These are phyloP conservation scores for Trichocomaceae sp. DNA, from an alignment of 2,329 filamentous ascomycete species.

Conservation along the genomic window DNA sequence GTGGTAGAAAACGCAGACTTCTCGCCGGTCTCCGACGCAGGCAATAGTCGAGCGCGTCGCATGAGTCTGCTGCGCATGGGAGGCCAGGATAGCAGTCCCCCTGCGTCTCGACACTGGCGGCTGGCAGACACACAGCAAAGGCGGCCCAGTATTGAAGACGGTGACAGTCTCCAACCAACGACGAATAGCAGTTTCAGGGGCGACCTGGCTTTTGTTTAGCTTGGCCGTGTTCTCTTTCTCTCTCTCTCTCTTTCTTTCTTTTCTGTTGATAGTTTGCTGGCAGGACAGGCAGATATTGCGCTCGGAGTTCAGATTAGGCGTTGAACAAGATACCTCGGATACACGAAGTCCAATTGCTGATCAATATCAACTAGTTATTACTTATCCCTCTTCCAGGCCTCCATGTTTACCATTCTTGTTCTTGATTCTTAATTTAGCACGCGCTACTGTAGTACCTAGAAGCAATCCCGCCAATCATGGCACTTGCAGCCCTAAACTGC, in stretches of 20 bases:
- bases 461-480: neutral
- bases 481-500: neutral
- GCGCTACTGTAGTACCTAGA: neutral
- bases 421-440: neutral
- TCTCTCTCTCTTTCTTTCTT: neutral
- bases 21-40: conserved; percentile 1
- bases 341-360: neutral
- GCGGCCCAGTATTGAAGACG: conserved; percentile 17
- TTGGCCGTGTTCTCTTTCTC: neutral
- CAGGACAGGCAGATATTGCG: neutral
- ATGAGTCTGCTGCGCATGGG: conserved; percentile 19
- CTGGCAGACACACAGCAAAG: conserved; percentile 16
- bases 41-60: conserved; percentile 14
- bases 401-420: too few species aligned
- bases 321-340: conserved; percentile 9
- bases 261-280: neutral
- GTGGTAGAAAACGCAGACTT: neutral
- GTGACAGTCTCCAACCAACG: conserved; percentile 16
- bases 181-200: conserved; percentile 22
- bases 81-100: conserved; percentile 16
- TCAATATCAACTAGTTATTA: neutral
- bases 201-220: conserved; percentile 26
- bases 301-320: conserved; percentile 4
- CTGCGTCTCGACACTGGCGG: conserved; percentile 15
- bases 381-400: too few species aligned